Base-by-base conservation (phyloP, 371 early-diverging fungal genomes). In the Thermomucor indicae-seudaticae region DNA sequence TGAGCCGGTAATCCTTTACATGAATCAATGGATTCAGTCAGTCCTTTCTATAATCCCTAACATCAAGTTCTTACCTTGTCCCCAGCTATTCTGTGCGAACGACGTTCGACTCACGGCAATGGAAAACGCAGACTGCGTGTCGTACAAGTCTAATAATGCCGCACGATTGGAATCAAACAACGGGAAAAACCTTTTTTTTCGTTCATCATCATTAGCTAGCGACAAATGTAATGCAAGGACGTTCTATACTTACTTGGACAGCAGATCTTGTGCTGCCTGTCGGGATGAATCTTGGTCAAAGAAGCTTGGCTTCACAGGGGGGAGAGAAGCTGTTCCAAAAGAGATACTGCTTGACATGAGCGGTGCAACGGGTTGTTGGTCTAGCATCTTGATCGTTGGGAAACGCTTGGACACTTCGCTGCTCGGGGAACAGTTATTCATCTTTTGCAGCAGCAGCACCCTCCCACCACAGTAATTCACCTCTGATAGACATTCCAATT, bases 1-100 rank as follows among this genome's bases (percentile, higher is more conserved):
- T 41, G 52, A 14, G 39, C 61, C 23, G 20, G 27, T 22, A 41
- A 12, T 14, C 14, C 43, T 24, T 11, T 27, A 38, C 3, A 32
- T 24, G 8, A 19, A 32, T n/a, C 14, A 43, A 6, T 6, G 23
- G n/a, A n/a, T n/a, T n/a, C n/a, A n/a, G n/a, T n/a, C n/a, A n/a
- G n/a, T n/a, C n/a, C n/a, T n/a, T n/a, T n/a, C n/a, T n/a, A n/a
- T n/a, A n/a, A n/a, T n/a, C n/a, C n/a, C n/a, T n/a, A n/a, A n/a
- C n/a, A n/a, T n/a, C n/a, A n/a, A n/a, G n/a, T n/a, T n/a, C 20
- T 59, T 63, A 67, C 72, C 58, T 65, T 65, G 63, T n/a, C 72
- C 63, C 74, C 74, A 73, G 1, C 50, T 51, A 34, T 40, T 57
- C 23, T 54, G 49, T 51, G 65, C 67, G 28, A 54, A 52, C 14